Evolutionary conservation across 2,329 filamentous ascomycete species (phyloP).

Genomic region (Aspergillus novofumigatus): DNA sequence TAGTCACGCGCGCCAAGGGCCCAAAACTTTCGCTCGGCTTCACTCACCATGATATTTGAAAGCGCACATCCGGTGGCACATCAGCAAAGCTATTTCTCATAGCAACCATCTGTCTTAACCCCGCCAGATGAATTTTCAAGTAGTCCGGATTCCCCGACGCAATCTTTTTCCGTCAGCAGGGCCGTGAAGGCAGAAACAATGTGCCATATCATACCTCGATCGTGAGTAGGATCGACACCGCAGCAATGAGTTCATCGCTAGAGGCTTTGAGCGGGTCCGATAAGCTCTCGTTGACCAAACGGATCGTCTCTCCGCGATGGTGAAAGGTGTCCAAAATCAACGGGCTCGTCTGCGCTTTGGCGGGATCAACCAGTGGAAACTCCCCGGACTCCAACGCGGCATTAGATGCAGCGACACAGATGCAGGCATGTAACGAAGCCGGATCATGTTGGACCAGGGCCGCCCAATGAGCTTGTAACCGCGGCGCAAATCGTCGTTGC

Average conservation of each 20-base stretch:
- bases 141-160: constrained; percentile 37
- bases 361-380: constrained; percentile 31
- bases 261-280: constrained; percentile 36
- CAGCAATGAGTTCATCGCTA: constrained; percentile 37
- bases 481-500: constrained; percentile 30
- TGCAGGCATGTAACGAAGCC: constrained; percentile 33
- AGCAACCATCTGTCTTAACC: constrained; percentile 36
- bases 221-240: constrained; percentile 36
- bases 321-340: constrained; percentile 36
- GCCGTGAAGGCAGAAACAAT: background rate
- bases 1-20: background rate
- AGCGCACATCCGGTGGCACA: constrained; percentile 34
- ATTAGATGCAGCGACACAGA: constrained; percentile 37
- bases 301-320: constrained; percentile 37
- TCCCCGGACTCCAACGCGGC: constrained; percentile 31
- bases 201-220: constrained; percentile 29
- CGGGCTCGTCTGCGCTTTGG: constrained; percentile 24
- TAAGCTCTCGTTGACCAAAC: constrained; percentile 35
- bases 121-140: constrained; percentile 38
- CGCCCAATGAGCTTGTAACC: constrained; percentile 34
- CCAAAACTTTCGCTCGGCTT: background rate
- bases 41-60: constrained; percentile 38
- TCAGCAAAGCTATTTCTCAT: constrained; percentile 36
- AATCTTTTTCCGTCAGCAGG: constrained; percentile 25
- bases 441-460: constrained; percentile 33